A percentile compares a stretch with the other conserved stretches of the same genome.
Conservation (phyloP, 805 yeast species). For the Lipomyces anomalus region DNA sequence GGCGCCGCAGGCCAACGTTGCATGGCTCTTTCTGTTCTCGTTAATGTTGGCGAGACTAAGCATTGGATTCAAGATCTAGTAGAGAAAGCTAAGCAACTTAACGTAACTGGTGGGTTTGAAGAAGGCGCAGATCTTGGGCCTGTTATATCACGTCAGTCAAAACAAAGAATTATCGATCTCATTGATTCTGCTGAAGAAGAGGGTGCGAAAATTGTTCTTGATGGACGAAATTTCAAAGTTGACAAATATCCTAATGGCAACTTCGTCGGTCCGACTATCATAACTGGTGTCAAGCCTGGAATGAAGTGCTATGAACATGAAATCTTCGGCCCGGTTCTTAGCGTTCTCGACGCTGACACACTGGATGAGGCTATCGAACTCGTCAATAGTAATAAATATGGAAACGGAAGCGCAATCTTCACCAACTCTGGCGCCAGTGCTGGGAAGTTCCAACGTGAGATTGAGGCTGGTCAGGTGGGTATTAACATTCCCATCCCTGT, state of each 20-base stretch:
- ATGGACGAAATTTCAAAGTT: conserved; percentile 51
- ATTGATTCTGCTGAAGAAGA: conserved; percentile 52
- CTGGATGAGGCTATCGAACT: conserved; percentile 63
- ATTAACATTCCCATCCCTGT: conserved; percentile 76
- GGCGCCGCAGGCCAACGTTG: conserved; percentile 86
- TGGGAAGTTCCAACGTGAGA: conserved; percentile 60
- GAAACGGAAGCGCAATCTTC: conserved; percentile 67
- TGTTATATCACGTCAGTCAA: conserved; percentile 56
- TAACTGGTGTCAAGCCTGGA: conserved; percentile 57
- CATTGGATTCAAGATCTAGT: conserved; percentile 60
- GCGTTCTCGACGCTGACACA: conserved; percentile 55
- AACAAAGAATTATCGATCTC: conserved; percentile 50
- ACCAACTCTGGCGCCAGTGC: conserved; percentile 66
- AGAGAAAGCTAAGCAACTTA: conserved; percentile 50
- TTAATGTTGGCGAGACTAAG: conserved; percentile 61
- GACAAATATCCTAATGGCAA: conserved; percentile 54
- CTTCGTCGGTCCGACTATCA: conserved; percentile 66
- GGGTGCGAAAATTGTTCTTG: conserved; percentile 59
- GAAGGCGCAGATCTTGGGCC: conserved; percentile 64
- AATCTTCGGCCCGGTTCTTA: conserved; percentile 70
- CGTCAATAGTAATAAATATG: conserved; percentile 57
- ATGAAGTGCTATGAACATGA: conserved; percentile 70
- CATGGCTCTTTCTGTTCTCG: conserved; percentile 70
- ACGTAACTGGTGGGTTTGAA: conserved; percentile 63
- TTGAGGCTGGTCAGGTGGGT: conserved; percentile 73